Evolutionary conservation across 352 stramenopile species (phyloP).

Genomic region (Ophiocytium majus): DNA sequence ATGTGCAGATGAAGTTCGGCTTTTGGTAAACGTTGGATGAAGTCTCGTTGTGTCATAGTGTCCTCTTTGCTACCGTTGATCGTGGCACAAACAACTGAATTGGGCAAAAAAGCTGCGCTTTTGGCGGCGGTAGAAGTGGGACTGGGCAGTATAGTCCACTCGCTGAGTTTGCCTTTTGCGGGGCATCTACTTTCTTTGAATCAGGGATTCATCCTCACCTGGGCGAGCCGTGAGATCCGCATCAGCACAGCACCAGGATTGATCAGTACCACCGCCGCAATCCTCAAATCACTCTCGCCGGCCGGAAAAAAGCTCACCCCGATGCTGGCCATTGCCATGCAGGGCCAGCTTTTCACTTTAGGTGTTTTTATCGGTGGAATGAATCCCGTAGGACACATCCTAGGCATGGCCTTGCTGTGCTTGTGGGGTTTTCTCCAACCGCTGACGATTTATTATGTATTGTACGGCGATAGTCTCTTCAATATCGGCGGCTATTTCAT

Average conservation of each 20-base stretch:
- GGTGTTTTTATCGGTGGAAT: background rate
- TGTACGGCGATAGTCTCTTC: conserved; percentile 3
- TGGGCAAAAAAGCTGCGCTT: conserved; percentile 6
- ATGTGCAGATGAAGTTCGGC: no score
- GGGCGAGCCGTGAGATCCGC: no score
- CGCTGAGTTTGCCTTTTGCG: background rate
- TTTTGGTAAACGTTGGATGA: no score
- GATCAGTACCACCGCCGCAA: background rate
- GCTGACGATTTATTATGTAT: background rate
- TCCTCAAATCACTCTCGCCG: conserved; percentile 13
- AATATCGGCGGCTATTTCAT: background rate
- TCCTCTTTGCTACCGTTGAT: no score
- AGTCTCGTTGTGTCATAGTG: no score
- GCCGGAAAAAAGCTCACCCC: conserved; percentile 7
- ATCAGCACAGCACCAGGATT: no score
- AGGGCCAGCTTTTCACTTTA: conserved; percentile 1
- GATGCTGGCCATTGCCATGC: conserved; percentile 6
- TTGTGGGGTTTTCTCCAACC: background rate
- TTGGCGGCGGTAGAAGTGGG: background rate
- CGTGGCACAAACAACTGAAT: no score
- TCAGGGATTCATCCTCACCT: conserved; percentile 15
- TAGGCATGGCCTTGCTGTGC: background rate
- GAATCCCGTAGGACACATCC: background rate
- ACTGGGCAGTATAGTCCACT: background rate
- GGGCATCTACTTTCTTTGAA: conserved; percentile 3